phyloP scores from a whole-genome alignment of 345 rosid species.

The Brassica juncea region DNA sequence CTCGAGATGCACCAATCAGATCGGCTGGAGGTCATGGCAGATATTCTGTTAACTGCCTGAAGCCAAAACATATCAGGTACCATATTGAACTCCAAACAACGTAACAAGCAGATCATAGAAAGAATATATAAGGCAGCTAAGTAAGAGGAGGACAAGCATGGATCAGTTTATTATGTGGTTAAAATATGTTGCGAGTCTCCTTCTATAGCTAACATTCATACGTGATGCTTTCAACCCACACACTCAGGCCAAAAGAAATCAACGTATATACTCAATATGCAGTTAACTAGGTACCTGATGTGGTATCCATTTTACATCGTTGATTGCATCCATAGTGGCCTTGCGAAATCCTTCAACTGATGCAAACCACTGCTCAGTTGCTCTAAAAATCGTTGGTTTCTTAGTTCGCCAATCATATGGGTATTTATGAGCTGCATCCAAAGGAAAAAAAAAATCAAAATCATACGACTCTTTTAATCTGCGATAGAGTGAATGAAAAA shows the following conservation, averaged over 20 bases:
- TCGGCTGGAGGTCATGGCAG: slow-evolving; percentile 89
- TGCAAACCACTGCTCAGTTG: slow-evolving; percentile 1
- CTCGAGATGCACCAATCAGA: slow-evolving; percentile 98
- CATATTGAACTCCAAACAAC: slow-evolving; percentile 7
- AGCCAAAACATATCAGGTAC: slow-evolving; percentile 25
- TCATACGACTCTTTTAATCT: not conserved
- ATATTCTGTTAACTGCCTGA: slow-evolving; percentile 88
- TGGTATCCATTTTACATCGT: not conserved
- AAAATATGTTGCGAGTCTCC: not conserved
- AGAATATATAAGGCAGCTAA: not conserved
- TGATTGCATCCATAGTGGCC: not conserved
- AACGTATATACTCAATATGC: not conserved
- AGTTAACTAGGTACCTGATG: not conserved
- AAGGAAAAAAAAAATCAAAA: not conserved
- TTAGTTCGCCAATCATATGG: slow-evolving; percentile 1
- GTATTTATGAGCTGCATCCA: not conserved
- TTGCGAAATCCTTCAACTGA: not conserved
- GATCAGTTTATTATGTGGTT: slow-evolving; percentile 4
- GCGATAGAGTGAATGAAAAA: not conserved
- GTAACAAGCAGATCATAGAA: slow-evolving; percentile 4
- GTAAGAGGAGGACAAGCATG: not conserved
- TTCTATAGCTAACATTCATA: not conserved
- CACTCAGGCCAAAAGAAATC: not conserved
- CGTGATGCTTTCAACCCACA: not conserved
- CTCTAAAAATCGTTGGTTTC: not conserved